Evolutionary conservation across 208 protist genomes (phyloP).

Genomic region (Trypanosoma cruzi): DNA sequence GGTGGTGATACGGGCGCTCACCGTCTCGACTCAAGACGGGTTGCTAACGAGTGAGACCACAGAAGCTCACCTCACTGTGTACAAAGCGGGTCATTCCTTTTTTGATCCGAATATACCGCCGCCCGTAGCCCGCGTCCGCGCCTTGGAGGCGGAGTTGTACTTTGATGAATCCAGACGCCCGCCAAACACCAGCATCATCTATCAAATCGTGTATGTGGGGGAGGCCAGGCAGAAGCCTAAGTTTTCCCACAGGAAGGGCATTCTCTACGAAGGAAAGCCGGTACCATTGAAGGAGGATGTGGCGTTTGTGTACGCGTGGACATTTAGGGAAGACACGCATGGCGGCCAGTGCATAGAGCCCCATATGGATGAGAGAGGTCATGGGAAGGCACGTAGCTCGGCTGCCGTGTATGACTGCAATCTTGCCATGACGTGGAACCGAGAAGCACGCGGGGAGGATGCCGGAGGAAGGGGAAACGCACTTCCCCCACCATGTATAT

Average conservation of each 20-base stretch:
- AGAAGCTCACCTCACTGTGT: conserved; percentile 54
- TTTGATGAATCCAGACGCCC: conserved; percentile 77
- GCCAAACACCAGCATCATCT: conserved; percentile 51
- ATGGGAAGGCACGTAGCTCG: conserved; percentile 46
- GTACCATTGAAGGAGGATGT: conserved; percentile 62
- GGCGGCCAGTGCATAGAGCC: neutral
- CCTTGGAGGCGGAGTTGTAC: conserved; percentile 63
- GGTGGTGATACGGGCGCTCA: conserved; percentile 54
- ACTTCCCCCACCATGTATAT: conserved; percentile 76
- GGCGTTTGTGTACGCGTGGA: conserved; percentile 79
- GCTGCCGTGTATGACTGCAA: conserved; percentile 77
- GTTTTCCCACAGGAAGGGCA: conserved; percentile 42
- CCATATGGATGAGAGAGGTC: neutral
- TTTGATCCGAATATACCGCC: conserved; percentile 57
- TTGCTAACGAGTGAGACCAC: conserved; percentile 41
- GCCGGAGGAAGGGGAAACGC: conserved; percentile 19
- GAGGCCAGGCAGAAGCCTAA: conserved; percentile 57
- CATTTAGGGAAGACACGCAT: conserved; percentile 32
- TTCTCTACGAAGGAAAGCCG: conserved; percentile 52
- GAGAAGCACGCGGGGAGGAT: conserved; percentile 39
- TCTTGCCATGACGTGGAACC: conserved; percentile 31
- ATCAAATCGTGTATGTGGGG: conserved; percentile 67
- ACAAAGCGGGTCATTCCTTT: conserved; percentile 56
- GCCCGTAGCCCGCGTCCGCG: conserved; percentile 54
- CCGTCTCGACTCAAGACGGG: conserved; percentile 29